Base-by-base conservation (phyloP, 2,329 filamentous ascomycete genomes). In the Hypoxylon sp. region DNA sequence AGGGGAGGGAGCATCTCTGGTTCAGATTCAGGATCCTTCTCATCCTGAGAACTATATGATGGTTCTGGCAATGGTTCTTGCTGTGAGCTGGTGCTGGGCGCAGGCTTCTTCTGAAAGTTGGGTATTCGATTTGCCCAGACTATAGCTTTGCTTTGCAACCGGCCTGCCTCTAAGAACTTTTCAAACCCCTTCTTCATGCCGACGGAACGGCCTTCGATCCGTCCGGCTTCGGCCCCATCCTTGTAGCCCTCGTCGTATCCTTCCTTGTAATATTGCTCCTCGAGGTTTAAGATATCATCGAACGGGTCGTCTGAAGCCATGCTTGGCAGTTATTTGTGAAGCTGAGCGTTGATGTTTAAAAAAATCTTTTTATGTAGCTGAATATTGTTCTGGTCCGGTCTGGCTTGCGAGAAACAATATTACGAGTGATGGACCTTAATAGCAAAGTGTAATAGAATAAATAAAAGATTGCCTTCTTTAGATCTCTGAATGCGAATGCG, bases 131-230 rank as follows among this genome's bases (percentile, higher is more conserved):
- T 91, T 11, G 90, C 89, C 94, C 95, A 98, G n/a, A 98, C 84
- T 23, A 91, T 81, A 12, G 93, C 89, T 74, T 89, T 90, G 46
- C 93, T 92, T 72, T 95, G 90, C 30, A 98, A 80, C 63, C 86
- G 85, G 2, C 95, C 95, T 77, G 93, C 87, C 67, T 93, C 90
- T 43, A 91, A 76, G 75, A 96, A 97, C 80, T 97, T 98, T 73
- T 97, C 93, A 73, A 96, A 98, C 0, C 94, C 95, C 70, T 94
- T 96, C 77, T 96, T 91, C 43, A 98, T 87, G 0, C 95, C 96
- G 76, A 98, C 93, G 19, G 93, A 88, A 54, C 94, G 91, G 65
- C 96, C 96, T 84, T 99, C 96, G 69, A 93, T 88, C 62, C 90
- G 89, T 39, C 96, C 96, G 30, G 92, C 90, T 63, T 86, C 85